phyloP scores from a whole-genome alignment of 148 eudicot species.

The Rhododendron molle region DNA sequence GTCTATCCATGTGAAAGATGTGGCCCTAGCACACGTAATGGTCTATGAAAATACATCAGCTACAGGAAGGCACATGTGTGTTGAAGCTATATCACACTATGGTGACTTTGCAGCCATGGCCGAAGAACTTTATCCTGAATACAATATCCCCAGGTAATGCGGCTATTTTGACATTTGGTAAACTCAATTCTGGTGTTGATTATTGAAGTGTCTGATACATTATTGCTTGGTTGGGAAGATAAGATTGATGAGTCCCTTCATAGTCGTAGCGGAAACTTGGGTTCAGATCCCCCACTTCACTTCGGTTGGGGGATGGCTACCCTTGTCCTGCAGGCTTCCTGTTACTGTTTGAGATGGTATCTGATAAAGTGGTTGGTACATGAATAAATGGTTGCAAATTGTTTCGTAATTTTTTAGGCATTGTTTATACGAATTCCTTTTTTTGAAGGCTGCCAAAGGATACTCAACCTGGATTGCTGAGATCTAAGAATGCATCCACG shows the following conservation, averaged over 20 bases:
- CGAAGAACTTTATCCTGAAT: conserved; percentile 75
- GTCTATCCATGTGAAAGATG: conserved; percentile 87
- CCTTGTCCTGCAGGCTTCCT: background rate
- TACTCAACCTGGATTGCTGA: conserved; percentile 75
- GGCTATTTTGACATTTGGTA: background rate
- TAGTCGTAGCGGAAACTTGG: background rate
- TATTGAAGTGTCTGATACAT: background rate
- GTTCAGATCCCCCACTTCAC: background rate
- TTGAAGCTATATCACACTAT: conserved; percentile 80
- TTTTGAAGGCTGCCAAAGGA: conserved; percentile 72
- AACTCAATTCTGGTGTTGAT: background rate
- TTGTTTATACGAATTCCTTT: background rate
- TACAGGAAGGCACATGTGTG: conserved; percentile 84
- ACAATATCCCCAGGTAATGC: conserved; percentile 73
- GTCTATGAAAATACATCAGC: conserved; percentile 82
- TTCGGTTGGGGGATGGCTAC: background rate
- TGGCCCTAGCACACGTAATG: conserved; percentile 89
- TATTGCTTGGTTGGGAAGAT: background rate
- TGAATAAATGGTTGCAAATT: background rate
- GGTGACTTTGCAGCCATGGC: conserved; percentile 87
- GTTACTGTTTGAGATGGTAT: background rate
- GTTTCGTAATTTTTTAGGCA: background rate
- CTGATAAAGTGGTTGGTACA: background rate
- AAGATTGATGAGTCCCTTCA: background rate
- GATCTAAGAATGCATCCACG: conserved; percentile 56